Percentiles rank a stretch among this genome's conserved stretches.
Conservation (phyloP, 1,284 basidiomycete species). For the Cystobasidium slooffiae region DNA sequence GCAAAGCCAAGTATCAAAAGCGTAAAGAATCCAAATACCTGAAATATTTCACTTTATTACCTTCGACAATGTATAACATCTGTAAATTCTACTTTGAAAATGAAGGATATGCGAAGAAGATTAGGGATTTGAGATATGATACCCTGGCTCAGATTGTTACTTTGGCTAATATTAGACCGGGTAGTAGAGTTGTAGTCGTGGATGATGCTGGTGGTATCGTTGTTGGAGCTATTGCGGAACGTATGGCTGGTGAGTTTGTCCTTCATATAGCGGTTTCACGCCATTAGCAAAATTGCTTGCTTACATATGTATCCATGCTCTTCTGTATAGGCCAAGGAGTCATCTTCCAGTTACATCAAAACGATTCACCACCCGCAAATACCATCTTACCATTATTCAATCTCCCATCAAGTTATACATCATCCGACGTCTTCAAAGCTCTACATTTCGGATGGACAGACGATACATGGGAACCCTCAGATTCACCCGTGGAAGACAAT, state of each 20-base stretch:
- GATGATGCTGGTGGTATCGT: slow-evolving; percentile 93
- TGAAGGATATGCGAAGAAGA: slow-evolving; percentile 66
- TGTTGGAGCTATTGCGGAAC: slow-evolving; percentile 79
- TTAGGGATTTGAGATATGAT: slow-evolving; percentile 85
- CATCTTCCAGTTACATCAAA: slow-evolving; percentile 80
- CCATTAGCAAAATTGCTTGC: neutral
- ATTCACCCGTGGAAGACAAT: slow-evolving; percentile 51
- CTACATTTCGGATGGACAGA: slow-evolving; percentile 92
- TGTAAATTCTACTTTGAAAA: slow-evolving; percentile 81
- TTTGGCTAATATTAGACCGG: slow-evolving; percentile 80
- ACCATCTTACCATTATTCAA: slow-evolving; percentile 86
- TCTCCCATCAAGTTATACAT: slow-evolving; percentile 66
- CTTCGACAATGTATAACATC: slow-evolving; percentile 85
- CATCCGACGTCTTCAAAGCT: slow-evolving; percentile 66
- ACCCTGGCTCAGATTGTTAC: slow-evolving; percentile 85
- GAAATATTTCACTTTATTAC: slow-evolving; percentile 83
- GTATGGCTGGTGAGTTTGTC: slow-evolving; percentile 72
- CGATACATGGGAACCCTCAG: slow-evolving; percentile 72
- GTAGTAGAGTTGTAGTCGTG: slow-evolving; percentile 83
- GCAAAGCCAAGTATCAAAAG: slow-evolving; percentile 94
- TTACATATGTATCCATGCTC: neutral
- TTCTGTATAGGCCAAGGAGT: slow-evolving; percentile 69
- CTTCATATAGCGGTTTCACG: neutral
- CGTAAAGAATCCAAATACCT: slow-evolving; percentile 93
- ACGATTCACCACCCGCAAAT: slow-evolving; percentile 88